These are phyloP conservation scores for Mortierella claussenii DNA, from an alignment of 192 early-diverging fungal species.

Conservation along the genomic window DNA sequence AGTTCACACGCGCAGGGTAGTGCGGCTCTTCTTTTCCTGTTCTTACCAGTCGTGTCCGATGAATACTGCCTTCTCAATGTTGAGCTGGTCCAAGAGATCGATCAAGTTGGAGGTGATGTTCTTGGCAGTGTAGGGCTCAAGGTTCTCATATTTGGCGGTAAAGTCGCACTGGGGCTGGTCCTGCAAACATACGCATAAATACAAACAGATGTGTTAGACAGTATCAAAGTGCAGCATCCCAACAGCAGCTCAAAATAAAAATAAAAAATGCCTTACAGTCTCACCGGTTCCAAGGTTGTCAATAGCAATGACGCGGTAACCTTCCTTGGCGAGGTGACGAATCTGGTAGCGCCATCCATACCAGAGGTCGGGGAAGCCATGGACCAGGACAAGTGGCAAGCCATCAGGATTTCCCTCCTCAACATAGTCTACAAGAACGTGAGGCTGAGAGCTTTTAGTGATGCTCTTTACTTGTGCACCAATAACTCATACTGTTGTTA, in stretches of 20 bases:
- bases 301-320: slow-evolving; percentile 66
- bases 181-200: no score
- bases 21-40: no score
- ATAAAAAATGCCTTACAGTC: slow-evolving; percentile 32
- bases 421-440: no score
- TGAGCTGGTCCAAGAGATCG: slow-evolving; percentile 67
- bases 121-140: slow-evolving; percentile 59
- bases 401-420: slow-evolving; percentile 22
- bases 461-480: no score
- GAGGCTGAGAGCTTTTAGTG: no score
- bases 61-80: slow-evolving; percentile 60
- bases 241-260: neutral
- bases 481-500: no score
- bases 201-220: no score
- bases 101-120: slow-evolving; percentile 63
- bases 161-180: slow-evolving; percentile 55
- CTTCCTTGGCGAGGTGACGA: slow-evolving; percentile 54
- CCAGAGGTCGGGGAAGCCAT: slow-evolving; percentile 53
- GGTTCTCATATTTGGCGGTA: no score
- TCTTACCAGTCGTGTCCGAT: slow-evolving; percentile 81
- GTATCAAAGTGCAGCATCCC: no score
- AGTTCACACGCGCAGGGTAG: no score
- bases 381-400: slow-evolving; percentile 17
- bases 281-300: slow-evolving; percentile 62
- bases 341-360: slow-evolving; percentile 58